Conservation (phyloP, 805 yeast genomes). For the Millerozyma acaciae region DNA sequence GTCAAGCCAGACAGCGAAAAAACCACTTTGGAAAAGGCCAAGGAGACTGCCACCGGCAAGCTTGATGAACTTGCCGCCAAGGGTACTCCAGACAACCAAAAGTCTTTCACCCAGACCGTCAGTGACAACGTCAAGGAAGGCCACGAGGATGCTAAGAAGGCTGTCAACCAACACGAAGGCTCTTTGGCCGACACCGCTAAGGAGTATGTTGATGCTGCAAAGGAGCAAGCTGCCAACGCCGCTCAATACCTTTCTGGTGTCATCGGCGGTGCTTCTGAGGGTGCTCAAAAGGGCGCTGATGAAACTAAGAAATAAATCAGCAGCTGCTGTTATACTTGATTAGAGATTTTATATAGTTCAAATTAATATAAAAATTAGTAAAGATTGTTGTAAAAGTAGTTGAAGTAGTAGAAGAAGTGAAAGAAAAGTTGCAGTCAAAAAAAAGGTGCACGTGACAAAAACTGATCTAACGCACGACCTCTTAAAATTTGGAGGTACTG, state of each 20-base stretch:
- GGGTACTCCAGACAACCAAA: slow-evolving; percentile 60
- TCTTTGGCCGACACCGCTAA: slow-evolving; percentile 40
- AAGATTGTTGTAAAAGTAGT: too few relatives aligned
- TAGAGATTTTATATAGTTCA: too few relatives aligned
- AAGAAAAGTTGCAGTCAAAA: too few relatives aligned
- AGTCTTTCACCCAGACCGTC: slow-evolving; percentile 66
- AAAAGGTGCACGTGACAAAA: too few relatives aligned
- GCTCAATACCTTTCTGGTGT: slow-evolving; percentile 54
- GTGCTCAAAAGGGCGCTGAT: slow-evolving; percentile 35
- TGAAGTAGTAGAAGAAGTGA: too few relatives aligned
- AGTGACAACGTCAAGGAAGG: slow-evolving; percentile 59
- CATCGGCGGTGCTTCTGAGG: slow-evolving; percentile 56
- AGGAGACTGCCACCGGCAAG: slow-evolving; percentile 65
- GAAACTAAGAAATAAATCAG: slow-evolving; percentile 16
- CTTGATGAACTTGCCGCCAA: slow-evolving; percentile 60
- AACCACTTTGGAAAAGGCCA: slow-evolving; percentile 58
- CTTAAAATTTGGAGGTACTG: too few relatives aligned
- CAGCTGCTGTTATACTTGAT: too few relatives aligned
- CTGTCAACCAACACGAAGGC: slow-evolving; percentile 18
- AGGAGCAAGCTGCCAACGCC: slow-evolving; percentile 50
- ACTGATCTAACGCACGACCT: too few relatives aligned
- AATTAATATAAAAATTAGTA: too few relatives aligned
- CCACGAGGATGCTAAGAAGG: slow-evolving; percentile 46
- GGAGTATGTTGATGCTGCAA: slow-evolving; percentile 51
- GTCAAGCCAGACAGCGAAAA: slow-evolving; percentile 72